Evolutionary conservation across 768 basidiomycete species (phyloP).

Genomic region (Cystobasidium tubakii): DNA sequence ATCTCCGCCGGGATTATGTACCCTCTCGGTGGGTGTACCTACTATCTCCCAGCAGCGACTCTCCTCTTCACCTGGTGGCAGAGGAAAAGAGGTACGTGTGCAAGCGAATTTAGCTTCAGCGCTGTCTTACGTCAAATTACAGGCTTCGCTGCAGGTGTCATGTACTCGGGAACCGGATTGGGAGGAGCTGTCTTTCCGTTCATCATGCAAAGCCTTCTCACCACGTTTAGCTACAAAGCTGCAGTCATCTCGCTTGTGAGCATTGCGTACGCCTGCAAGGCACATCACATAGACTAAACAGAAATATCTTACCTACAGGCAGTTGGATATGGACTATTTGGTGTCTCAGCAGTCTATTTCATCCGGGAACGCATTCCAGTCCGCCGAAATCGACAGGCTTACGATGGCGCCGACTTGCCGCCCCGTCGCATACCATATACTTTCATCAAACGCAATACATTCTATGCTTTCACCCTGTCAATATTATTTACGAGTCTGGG

Average conservation of each 20-base stretch:
- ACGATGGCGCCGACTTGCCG: background rate
- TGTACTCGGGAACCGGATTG: constrained; percentile 26
- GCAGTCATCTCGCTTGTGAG: constrained; percentile 23
- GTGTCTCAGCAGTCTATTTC: constrained; percentile 17
- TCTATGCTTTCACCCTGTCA: constrained; percentile 23
- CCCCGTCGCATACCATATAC: background rate
- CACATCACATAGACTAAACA: background rate
- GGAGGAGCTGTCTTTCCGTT: constrained; percentile 24
- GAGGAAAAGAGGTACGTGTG: constrained; percentile 14
- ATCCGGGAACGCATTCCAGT: constrained; percentile 33
- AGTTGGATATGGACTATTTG: constrained; percentile 15
- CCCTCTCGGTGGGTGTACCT: constrained; percentile 18
- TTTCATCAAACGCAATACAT: constrained; percentile 13
- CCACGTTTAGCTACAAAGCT: constrained; percentile 29
- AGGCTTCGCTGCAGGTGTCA: constrained; percentile 24
- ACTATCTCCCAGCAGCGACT: constrained; percentile 24
- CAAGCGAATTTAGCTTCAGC: too few species aligned
- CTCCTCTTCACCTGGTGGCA: constrained; percentile 24
- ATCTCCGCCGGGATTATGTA: constrained; percentile 17
- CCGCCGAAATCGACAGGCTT: background rate
- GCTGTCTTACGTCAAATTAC: background rate
- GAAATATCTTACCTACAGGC: background rate
- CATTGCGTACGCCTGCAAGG: background rate
- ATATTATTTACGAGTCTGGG: constrained; percentile 18
- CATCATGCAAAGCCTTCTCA: constrained; percentile 18